Conservation (phyloP, 257 asterid species). For the Lantana camara region DNA sequence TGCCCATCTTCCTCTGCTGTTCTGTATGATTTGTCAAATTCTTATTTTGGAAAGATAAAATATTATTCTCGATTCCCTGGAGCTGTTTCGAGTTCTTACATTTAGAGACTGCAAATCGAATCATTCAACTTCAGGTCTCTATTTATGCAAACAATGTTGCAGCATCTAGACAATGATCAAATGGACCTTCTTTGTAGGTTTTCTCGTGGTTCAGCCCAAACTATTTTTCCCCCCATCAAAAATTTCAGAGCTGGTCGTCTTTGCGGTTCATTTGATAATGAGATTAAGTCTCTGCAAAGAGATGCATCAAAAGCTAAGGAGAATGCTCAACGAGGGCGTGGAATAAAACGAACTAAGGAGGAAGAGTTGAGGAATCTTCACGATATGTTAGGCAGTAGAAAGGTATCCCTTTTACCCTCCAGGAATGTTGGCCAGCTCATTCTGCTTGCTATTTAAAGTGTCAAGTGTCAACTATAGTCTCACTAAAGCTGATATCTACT, state of each 20-base stretch:
- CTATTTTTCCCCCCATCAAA: slow-evolving; percentile 80
- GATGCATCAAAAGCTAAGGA: slow-evolving; percentile 51
- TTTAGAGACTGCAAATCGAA: slow-evolving; percentile 13
- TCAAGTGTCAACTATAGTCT: not conserved
- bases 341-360: slow-evolving; percentile 59
- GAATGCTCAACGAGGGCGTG: slow-evolving; percentile 46
- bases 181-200: slow-evolving; percentile 55
- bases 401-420: slow-evolving; percentile 47
- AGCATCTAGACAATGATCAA: slow-evolving; percentile 32
- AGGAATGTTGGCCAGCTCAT: slow-evolving; percentile 8
- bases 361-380: slow-evolving; percentile 57
- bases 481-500: not conserved
- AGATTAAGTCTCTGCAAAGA: slow-evolving; percentile 58
- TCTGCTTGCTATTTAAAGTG: not conserved
- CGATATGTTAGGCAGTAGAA: slow-evolving; percentile 35
- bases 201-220: slow-evolving; percentile 82
- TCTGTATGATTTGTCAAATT: slow-evolving; percentile 2
- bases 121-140: not conserved
- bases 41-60: not conserved
- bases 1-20: slow-evolving; percentile 1
- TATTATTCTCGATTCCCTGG: not conserved
- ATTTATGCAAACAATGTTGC: slow-evolving; percentile 2
- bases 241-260: slow-evolving; percentile 70
- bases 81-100: not conserved
- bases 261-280: slow-evolving; percentile 79